Evolutionary conservation across 2,329 filamentous ascomycete species (phyloP), one percentile per base, ranked within the genome.

Genomic region (Eurotiales sp.): DNA sequence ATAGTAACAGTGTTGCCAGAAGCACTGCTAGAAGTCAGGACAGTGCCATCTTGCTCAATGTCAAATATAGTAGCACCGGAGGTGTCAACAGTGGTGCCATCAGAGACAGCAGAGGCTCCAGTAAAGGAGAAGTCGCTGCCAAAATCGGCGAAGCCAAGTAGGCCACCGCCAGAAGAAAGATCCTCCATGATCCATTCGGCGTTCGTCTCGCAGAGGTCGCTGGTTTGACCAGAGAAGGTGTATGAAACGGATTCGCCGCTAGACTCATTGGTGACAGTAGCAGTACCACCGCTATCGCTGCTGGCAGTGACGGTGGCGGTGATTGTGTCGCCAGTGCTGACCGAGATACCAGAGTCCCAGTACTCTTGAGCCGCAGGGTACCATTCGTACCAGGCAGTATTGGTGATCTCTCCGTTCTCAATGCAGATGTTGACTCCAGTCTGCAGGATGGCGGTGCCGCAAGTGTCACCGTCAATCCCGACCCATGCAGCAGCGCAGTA

Each of bases 151-250:
- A 80, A 68, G 0, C 69, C 59, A 5, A 80, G 73, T 46, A 76
- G 67, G 1, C 59, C 56, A 34, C 56, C 54, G 37, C 67, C 65
- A 3, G 62, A 56, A 54, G 72, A 64, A 55, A 77, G 79, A 54
- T 80, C 78, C 68, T 84, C 81, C n/a, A 84, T 79, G 58, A 84
- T 83, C 80, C 81, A 84, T 61, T 84, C 81, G 12, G 79, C 81
- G 55, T 82, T 82, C 58, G 75, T 75, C 60, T 80, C 71, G 59
- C 75, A 79, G 17, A 83, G 72, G 2, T 62, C 67, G n/a, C 60
- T 25, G 14, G 40, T 44, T 36, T 46, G 41, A 14, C 37, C 70
- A 37, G 59, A 68, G 64, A 84, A 76, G 3, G 68, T 73, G 66
- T 84, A 76, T 11, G 72, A 73, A 27, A 78, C 79, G 3, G 60